Base-by-base conservation (phyloP, 257 asterid genomes). In the Gynochthodes officinalis region DNA sequence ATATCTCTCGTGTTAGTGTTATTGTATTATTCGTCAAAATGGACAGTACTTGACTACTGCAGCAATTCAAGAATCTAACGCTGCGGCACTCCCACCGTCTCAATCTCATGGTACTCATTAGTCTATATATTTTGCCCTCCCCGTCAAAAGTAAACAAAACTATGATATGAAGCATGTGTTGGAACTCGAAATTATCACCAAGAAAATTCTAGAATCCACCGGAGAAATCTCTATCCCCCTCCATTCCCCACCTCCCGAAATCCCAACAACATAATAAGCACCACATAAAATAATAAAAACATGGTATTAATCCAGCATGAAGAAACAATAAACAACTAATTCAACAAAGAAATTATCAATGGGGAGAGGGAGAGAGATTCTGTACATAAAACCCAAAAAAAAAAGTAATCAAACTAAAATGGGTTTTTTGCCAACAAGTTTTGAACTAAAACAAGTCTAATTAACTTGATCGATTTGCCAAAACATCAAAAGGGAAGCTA, bases 131-230 rank as follows among this genome's bases (percentile, higher is more conserved):
- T 14, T 23, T 27, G 27, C 71, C 6, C 27, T 54, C 25, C 11
- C 13, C n/a, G n/a, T n/a, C n/a, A n/a, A n/a, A n/a, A n/a, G n/a
- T n/a, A n/a, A n/a, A n/a, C n/a, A n/a, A n/a, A n/a, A n/a, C n/a
- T n/a, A n/a, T n/a, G n/a, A n/a, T n/a, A 69, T 50, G 1, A 1
- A 4, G 50, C 13, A 0, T 9, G 35, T 37, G 18, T 23, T 68
- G 60, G 39, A 60, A 2, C 58, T 13, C 59, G 69, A n/a, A n/a
- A n/a, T n/a, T n/a, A n/a, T n/a, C n/a, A 15, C 4, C 52, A 15
- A 28, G 77, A 72, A 8, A 35, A 48, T 30, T 65, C 81, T 46
- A 66, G 60, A 77, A 72, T 19, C 23, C 40, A 16, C 70, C 9
- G 25, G 65, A 49, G 67, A 65, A 65, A 32, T 42, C 10, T 43